Evolutionary conservation across 768 basidiomycete genomes (phyloP), one percentile per base, ranked within the genome.

Genomic region (Mycena epipterygia): DNA sequence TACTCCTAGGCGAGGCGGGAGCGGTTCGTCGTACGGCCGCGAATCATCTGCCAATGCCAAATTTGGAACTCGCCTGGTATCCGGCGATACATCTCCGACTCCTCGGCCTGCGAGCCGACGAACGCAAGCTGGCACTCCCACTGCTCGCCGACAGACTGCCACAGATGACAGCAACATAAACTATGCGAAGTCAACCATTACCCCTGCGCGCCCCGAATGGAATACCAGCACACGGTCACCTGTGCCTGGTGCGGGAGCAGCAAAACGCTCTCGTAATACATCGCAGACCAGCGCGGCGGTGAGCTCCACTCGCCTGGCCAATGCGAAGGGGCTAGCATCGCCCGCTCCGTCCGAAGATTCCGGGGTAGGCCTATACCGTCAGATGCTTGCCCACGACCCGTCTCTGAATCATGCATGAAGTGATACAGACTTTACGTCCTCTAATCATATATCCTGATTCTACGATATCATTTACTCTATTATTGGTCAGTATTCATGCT

Each of bases 11-110:
- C 77, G 85, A 79, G 81, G 84, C 14, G 84, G 80, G 32, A 80
- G 80, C 30, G 75, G 83, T 17, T 86, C 90, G 21, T 88, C 91
- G 16, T 94, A 94, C 74, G 91, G 89, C 12, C 86, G 93, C 59
- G 92, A 94, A 80, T 95, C 94, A 11, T 93, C 93, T 59, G 95
- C 94, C 21, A 94, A 96, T 76, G 96, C 96, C 68, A 98, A 98
- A 81, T 97, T 98, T 81, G 96, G 95, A 25, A 89, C 90, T 46
- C 89, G 96, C 21, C 84, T 97, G 41, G 84, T 97, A 52, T 89
- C 93, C 27, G 87, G 85, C 53, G 92, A 94, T 46, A 80, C 85
- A 3, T 80, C 79, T 11, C 83, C 81, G 52, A 74, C 77, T 17
- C 58, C 82, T 48, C 90, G 94, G 33, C 89, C 93, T 9, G 84